Percentiles rank a stretch among this genome's conserved stretches.
These are phyloP conservation scores for Fusarium concolor DNA, from an alignment of 2,329 filamentous ascomycete genomes.

Conservation along the genomic window DNA sequence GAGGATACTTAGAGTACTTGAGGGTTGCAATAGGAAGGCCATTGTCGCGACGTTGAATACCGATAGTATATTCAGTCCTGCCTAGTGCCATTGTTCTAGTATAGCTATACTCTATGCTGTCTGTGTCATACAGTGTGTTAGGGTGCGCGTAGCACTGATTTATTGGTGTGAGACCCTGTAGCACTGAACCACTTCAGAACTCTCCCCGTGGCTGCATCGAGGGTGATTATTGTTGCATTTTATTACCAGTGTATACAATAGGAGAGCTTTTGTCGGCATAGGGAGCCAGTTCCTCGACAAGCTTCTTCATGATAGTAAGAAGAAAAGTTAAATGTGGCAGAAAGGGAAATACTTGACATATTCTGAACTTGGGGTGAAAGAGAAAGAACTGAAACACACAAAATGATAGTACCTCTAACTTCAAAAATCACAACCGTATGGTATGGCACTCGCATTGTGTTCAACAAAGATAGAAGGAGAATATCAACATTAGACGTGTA, in stretches of 20 bases:
- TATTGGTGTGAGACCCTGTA: slow-evolving; percentile 73
- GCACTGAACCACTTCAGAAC: slow-evolving; percentile 88
- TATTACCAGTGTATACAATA: slow-evolving; percentile 90
- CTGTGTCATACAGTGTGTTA: slow-evolving; percentile 73
- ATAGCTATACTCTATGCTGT: slow-evolving; percentile 80
- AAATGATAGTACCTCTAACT: too few species aligned
- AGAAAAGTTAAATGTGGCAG: too few species aligned
- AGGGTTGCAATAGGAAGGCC: slow-evolving; percentile 86
- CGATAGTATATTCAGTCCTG: slow-evolving; percentile 88
- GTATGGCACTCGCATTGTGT: too few species aligned
- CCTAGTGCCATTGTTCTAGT: slow-evolving; percentile 85
- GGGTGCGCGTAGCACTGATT: slow-evolving; percentile 78
- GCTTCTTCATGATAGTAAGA: slow-evolving; percentile 75
- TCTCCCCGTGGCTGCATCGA: slow-evolving; percentile 86
- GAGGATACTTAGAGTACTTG: slow-evolving; percentile 93
- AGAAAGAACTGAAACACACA: too few species aligned
- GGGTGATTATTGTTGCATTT: slow-evolving; percentile 87
- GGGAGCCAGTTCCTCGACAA: slow-evolving; percentile 84
- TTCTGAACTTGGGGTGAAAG: too few species aligned
- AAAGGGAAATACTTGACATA: too few species aligned
- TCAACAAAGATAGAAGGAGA: too few species aligned
- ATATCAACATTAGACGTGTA: too few species aligned
- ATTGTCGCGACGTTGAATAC: slow-evolving; percentile 81
- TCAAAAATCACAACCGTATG: too few species aligned
- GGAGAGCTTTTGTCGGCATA: slow-evolving; percentile 80